These are phyloP conservation scores for Triadica sebifera DNA, from an alignment of 345 rosid species.

Conservation along the genomic window DNA sequence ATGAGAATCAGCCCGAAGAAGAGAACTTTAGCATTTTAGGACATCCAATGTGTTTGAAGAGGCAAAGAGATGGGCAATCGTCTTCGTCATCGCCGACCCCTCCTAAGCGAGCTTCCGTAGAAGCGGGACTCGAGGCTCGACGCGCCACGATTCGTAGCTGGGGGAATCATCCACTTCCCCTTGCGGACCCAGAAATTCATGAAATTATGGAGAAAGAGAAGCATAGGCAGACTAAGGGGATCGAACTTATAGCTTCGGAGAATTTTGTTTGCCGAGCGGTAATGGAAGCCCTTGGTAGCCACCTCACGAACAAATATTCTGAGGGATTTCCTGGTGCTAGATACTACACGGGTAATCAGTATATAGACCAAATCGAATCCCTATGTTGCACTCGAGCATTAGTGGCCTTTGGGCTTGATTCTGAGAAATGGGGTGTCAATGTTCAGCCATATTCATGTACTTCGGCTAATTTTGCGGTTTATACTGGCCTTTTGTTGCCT, in stretches of 20 bases:
- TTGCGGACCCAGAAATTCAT: conserved; percentile 69
- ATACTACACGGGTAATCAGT: conserved; percentile 80
- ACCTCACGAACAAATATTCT: conserved; percentile 84
- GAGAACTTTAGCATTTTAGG: conserved; percentile 73
- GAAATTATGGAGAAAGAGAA: conserved; percentile 89
- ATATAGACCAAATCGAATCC: conserved; percentile 78
- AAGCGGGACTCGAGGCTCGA: conserved; percentile 50
- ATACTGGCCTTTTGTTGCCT: conserved; percentile 71
- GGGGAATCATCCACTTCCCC: conserved; percentile 66
- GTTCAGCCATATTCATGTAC: conserved; percentile 96
- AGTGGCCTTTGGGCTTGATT: conserved; percentile 68
- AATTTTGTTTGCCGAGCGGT: conserved; percentile 85
- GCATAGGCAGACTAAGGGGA: conserved; percentile 65
- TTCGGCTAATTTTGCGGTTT: conserved; percentile 90
- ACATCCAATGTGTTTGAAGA: conserved; percentile 66
- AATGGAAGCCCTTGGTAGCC: conserved; percentile 91
- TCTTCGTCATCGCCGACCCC: conserved; percentile 27
- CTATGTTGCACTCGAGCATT: conserved; percentile 76
- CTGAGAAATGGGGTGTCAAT: conserved; percentile 89
- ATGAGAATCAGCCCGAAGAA: conserved; percentile 34
- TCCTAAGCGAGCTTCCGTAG: conserved; percentile 39
- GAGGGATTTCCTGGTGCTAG: conserved; percentile 90
- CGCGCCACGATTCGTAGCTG: conserved; percentile 58
- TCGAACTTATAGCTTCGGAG: conserved; percentile 86
- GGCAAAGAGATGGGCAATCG: conserved; percentile 58